Conservation (phyloP, 148 eudicot species). For the Pouteria glomerata region DNA sequence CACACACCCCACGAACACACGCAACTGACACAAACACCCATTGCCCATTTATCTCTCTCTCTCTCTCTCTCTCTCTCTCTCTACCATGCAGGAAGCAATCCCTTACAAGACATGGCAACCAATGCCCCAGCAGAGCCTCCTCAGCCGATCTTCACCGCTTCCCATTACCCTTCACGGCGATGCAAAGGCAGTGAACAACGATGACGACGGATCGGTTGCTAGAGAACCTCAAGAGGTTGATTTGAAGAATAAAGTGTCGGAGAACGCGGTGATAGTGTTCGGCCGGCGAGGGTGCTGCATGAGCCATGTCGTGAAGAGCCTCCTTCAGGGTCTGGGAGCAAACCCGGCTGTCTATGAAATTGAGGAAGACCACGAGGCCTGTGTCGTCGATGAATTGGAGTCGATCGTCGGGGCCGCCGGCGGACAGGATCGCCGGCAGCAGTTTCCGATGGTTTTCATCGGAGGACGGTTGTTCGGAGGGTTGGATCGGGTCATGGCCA, state of each 20-base stretch:
- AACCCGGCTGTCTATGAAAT: slow-evolving; percentile 50
- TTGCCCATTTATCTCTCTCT: no score
- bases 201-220: background rate
- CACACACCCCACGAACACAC: background rate
- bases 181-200: no score
- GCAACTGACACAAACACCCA: background rate
- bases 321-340: slow-evolving; percentile 45
- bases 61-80: slow-evolving; percentile 17
- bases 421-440: slow-evolving; percentile 4
- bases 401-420: background rate
- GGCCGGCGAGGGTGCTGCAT: slow-evolving; percentile 53
- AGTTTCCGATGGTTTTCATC: slow-evolving; percentile 71
- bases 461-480: slow-evolving; percentile 70
- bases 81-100: slow-evolving; percentile 36
- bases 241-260: slow-evolving; percentile 27
- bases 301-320: slow-evolving; percentile 48
- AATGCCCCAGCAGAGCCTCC: background rate
- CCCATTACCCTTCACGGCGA: no score
- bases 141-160: background rate
- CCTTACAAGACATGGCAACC: slow-evolving; percentile 30
- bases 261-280: slow-evolving; percentile 47
- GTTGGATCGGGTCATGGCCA: slow-evolving; percentile 52
- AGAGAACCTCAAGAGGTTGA: background rate
- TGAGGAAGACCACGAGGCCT: slow-evolving; percentile 31
- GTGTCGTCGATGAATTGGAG: slow-evolving; percentile 25